Conservation (phyloP, 2,329 filamentous ascomycete genomes). For the Epichloe amarillans region DNA sequence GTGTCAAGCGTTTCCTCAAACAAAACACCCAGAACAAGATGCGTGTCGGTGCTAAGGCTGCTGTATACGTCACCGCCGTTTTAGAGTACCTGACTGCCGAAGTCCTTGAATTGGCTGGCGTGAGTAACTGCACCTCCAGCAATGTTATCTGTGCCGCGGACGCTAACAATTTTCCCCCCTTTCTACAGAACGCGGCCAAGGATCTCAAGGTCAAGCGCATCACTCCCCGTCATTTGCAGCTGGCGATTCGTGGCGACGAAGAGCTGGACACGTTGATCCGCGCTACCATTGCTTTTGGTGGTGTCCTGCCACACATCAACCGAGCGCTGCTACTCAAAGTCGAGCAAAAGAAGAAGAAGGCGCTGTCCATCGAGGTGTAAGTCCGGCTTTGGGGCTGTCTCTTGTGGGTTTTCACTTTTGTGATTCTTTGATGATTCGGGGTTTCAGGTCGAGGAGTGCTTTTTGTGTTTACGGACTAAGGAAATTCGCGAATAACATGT, state of each 20-base stretch:
- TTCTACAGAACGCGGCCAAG: slow-evolving; percentile 75
- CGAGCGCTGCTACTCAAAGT: slow-evolving; percentile 90
- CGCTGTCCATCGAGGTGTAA: slow-evolving; percentile 36
- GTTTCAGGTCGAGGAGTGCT: slow-evolving; percentile 1
- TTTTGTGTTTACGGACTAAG: slow-evolving; percentile 1
- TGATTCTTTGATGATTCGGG: not conserved
- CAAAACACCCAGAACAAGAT: slow-evolving; percentile 99
- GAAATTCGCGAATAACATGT: slow-evolving; percentile 1
- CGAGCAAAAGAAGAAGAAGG: slow-evolving; percentile 97
- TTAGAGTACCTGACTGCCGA: slow-evolving; percentile 97
- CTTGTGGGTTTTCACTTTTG: slow-evolving; percentile 3
- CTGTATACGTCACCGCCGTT: slow-evolving; percentile 95
- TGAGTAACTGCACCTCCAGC: slow-evolving; percentile 25
- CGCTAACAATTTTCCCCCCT: not conserved
- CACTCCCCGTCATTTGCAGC: slow-evolving; percentile 91
- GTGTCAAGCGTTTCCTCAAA: slow-evolving; percentile 99
- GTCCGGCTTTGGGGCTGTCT: slow-evolving; percentile 4
- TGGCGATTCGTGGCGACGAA: slow-evolving; percentile 96
- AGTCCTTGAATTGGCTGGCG: slow-evolving; percentile 91
- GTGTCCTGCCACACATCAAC: slow-evolving; percentile 98
- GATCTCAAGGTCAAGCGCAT: slow-evolving; percentile 99
- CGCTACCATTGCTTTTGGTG: slow-evolving; percentile 94
- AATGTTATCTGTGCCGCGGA: not conserved
- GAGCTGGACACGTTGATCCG: slow-evolving; percentile 95
- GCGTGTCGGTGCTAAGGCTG: slow-evolving; percentile 96